Conservation (phyloP, 1,284 basidiomycete species). For the Chalciporus sp. region DNA sequence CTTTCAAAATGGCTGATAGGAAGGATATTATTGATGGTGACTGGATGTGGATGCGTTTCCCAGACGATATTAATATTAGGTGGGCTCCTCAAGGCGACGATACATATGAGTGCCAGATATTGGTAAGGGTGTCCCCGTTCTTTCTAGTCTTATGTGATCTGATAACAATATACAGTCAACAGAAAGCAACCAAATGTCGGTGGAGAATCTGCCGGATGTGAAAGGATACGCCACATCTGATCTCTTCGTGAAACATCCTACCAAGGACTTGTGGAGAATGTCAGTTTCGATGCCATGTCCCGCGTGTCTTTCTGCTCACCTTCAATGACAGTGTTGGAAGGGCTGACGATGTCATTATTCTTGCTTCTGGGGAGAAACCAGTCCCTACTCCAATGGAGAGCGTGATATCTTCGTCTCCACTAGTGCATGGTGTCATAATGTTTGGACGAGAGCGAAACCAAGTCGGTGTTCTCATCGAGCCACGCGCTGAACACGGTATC, state of each 20-base stretch:
- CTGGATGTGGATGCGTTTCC: constrained; percentile 36
- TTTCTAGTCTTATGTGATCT: neutral
- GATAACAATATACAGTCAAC: constrained; percentile 11
- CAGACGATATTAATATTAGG: constrained; percentile 16
- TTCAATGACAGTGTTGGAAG: constrained; percentile 23
- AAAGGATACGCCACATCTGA: constrained; percentile 26
- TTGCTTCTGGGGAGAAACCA: constrained; percentile 34
- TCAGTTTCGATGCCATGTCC: neutral
- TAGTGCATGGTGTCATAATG: constrained; percentile 38
- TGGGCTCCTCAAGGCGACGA: constrained; percentile 35
- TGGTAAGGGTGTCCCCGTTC: constrained; percentile 24
- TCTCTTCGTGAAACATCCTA: constrained; percentile 22
- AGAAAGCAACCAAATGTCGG: constrained; percentile 6
- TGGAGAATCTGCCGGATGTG: constrained; percentile 27
- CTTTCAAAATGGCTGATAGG: neutral
- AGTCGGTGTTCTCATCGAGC: constrained; percentile 45
- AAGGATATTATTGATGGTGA: constrained; percentile 22
- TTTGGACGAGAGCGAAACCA: constrained; percentile 44
- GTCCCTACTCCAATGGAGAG: constrained; percentile 37
- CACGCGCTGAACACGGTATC: constrained; percentile 22
- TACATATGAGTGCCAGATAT: constrained; percentile 35
- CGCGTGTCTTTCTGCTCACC: neutral
- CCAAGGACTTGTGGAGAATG: constrained; percentile 24
- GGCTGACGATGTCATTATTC: constrained; percentile 30
- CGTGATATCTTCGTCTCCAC: constrained; percentile 20